A percentile compares a stretch with the other conserved stretches of the same genome.
Evolutionary conservation across 2,329 filamentous ascomycete genomes (phyloP).

Genomic region (Paecilomyces fulvus): DNA sequence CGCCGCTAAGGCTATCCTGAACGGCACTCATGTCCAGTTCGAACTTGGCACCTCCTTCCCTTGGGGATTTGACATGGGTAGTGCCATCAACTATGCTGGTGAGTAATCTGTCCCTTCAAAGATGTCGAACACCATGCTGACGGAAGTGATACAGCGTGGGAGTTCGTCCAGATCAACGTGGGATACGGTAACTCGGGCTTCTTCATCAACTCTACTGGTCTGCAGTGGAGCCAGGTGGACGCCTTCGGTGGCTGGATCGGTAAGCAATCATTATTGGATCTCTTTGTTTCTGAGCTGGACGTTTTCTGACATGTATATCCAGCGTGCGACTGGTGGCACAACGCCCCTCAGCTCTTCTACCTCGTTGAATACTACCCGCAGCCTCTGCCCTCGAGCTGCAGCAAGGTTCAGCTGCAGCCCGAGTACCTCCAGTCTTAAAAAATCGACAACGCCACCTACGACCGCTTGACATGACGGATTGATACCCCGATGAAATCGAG

Average conservation of each 20-base stretch:
- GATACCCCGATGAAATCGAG: background rate
- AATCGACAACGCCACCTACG: background rate
- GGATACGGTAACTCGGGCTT: constrained; percentile 24
- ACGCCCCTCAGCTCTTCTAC: constrained; percentile 33
- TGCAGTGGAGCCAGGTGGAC: constrained; percentile 18
- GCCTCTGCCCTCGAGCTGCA: constrained; percentile 24
- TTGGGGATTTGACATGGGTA: constrained; percentile 22
- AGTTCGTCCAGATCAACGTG: constrained; percentile 25
- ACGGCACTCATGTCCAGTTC: constrained; percentile 24
- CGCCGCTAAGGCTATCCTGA: constrained; percentile 22
- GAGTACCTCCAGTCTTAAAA: constrained; percentile 14
- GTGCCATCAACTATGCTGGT: constrained; percentile 27
- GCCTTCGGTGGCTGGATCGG: constrained; percentile 33
- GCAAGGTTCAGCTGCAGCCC: constrained; percentile 20
- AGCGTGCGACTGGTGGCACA: constrained; percentile 36
- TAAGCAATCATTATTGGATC: constrained; percentile 14
- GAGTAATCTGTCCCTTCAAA: constrained; percentile 9
- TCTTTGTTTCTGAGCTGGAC: background rate
- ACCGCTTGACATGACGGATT: constrained; percentile 4
- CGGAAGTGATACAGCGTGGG: constrained; percentile 21
- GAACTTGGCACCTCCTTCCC: constrained; percentile 19
- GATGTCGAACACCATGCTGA: background rate
- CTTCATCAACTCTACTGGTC: constrained; percentile 15
- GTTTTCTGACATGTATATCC: background rate
- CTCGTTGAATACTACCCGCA: constrained; percentile 15